A percentile compares a stretch with the other conserved stretches of the same genome.
These are phyloP conservation scores for Suhomyces coccinellae DNA, from an alignment of 1,139 yeast genomes.

Conservation along the genomic window DNA sequence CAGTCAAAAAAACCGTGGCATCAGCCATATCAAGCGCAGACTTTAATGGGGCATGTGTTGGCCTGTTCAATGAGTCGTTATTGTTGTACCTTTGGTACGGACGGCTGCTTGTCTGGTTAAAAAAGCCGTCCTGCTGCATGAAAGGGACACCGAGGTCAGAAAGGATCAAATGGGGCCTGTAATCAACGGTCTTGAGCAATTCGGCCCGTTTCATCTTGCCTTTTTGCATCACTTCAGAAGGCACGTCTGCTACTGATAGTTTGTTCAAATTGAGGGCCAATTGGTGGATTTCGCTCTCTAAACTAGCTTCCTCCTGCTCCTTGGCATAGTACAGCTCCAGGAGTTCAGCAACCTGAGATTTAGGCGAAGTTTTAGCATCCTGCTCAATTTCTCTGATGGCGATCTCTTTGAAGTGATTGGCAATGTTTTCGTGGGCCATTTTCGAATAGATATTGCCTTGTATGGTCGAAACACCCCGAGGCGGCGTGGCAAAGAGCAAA, in stretches of 20 bases:
- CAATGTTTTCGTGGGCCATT: conserved; percentile 60
- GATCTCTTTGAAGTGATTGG: conserved; percentile 53
- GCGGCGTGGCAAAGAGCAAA: conserved; percentile 74
- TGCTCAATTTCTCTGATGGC: conserved; percentile 21
- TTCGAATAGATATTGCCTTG: conserved; percentile 85
- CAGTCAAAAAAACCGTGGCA: conserved; percentile 78
- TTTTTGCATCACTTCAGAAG: conserved; percentile 12
- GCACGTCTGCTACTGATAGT: conserved; percentile 15
- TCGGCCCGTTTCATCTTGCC: conserved; percentile 12
- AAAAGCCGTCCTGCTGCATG: conserved; percentile 62
- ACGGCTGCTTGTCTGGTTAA: conserved; percentile 72
- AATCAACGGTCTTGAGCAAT: conserved; percentile 17
- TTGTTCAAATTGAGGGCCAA: conserved; percentile 17
- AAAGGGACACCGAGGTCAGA: conserved; percentile 88
- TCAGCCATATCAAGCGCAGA: conserved; percentile 72
- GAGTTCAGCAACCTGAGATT: conserved; percentile 7
- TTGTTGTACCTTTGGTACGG: conserved; percentile 51
- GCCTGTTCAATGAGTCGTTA: conserved; percentile 29
- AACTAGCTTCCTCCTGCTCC: conserved; percentile 27
- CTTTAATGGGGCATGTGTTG: conserved; percentile 27
- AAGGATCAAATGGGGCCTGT: conserved; percentile 57
- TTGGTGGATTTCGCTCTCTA: conserved; percentile 22
- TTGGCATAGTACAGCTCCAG: conserved; percentile 28
- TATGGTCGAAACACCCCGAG: conserved; percentile 71
- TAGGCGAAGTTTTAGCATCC: conserved; percentile 10